Evolutionary conservation across 2,329 filamentous ascomycete species (phyloP), one percentile per base, ranked within the genome.

Genomic region (Trichophyton equinum): DNA sequence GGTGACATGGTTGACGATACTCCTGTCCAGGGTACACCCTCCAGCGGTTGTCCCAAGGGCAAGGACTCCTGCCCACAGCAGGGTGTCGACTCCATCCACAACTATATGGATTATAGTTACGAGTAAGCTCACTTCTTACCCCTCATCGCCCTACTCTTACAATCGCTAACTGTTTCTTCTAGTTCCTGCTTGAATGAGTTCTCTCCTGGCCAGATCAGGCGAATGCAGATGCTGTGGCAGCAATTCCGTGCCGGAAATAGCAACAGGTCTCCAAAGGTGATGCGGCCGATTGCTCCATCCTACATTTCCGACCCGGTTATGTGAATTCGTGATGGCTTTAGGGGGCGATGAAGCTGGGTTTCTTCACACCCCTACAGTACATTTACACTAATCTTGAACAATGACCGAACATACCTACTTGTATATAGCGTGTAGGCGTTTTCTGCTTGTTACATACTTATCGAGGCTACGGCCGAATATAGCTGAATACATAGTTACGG

Each of bases 61-160:
- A 63, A 67, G 18, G 70, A 72, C 38, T 66, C 67, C 7, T 73
- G 71, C 64, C 65, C 67, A 56, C 60, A 60, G 47, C n/a, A 63
- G 6, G 71, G 70, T 1, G 11, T 66, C 20, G 71, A 73, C 60
- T 69, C 70, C 1, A 67, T 72, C 47, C 67, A 68, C 40, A 72
- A 73, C 62, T 71, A 65, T 64, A 73, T 73, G 70, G 68, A 72
- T 63, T 72, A 72, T 62, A 67, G 66, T 7, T 47, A 62, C 49
- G 67, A 68, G 65, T 60, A 64, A 65, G 64, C 60, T 9, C 15
- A 22, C 25, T 47, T 22, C 22, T 40, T 33, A 25, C 49, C 5
- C 44, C 3, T 27, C 55, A 18, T 62, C 5, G 25, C 13, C 13
- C 7, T 13, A 9, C 9, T 38, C 7, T 36, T 25, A 33, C 27